Percentiles rank a stretch among this genome's conserved stretches.
Evolutionary conservation across 2,329 filamentous ascomycete genomes (phyloP).

Genomic region (Fusarium clavum): DNA sequence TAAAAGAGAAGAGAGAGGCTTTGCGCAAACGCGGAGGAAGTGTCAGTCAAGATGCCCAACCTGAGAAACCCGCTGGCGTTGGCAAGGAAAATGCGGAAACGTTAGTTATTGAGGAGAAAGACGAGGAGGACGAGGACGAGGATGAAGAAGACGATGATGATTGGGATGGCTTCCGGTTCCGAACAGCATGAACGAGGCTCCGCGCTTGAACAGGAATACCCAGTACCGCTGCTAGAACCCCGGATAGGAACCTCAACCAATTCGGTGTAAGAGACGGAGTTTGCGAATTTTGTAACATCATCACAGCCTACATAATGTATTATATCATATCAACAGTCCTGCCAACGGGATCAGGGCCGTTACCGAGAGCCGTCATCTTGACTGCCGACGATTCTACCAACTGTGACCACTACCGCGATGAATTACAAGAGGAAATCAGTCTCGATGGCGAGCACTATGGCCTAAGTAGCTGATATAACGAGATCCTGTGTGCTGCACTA

Average conservation of each 20-base stretch:
- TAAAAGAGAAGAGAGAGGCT: constrained; percentile 79
- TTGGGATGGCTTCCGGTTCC: constrained; percentile 70
- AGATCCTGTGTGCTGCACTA: neutral
- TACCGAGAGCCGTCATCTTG: neutral
- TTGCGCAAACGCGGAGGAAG: constrained; percentile 59
- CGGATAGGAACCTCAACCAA: neutral
- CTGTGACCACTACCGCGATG: constrained; percentile 11
- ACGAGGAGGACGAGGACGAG: constrained; percentile 63
- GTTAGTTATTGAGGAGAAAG: constrained; percentile 53
- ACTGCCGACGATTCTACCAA: neutral
- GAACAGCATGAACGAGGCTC: constrained; percentile 22
- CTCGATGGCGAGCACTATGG: neutral
- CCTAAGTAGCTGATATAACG: neutral
- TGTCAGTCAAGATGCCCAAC: constrained; percentile 45
- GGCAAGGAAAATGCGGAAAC: constrained; percentile 49
- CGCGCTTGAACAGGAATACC: neutral
- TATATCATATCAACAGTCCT: constrained; percentile 42
- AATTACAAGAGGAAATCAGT: neutral
- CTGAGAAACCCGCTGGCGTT: constrained; percentile 27
- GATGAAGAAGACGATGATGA: constrained; percentile 60
- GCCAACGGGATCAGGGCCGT: constrained; percentile 8
- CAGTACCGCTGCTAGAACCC: neutral
- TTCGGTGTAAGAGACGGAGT: constrained; percentile 7
- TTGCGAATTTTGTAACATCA: constrained; percentile 40
- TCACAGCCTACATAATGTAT: constrained; percentile 45